phyloP scores from a whole-genome alignment of 164 flowering plant species.

The Magnolia officinalis region DNA sequence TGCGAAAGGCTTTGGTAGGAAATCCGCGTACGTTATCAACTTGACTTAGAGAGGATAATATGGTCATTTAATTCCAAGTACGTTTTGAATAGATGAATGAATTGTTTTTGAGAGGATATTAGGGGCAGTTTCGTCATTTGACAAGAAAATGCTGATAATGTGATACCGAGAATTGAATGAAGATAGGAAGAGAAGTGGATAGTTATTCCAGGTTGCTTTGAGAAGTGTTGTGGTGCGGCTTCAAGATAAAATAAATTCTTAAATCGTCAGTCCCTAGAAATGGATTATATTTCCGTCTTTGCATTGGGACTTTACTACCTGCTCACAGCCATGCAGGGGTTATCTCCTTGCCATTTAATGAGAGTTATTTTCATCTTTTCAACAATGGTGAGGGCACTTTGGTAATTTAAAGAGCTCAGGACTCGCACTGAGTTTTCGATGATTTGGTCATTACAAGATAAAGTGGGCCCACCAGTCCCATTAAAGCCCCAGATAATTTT shows the following conservation, averaged over 20 bases:
- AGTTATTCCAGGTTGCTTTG: slow-evolving; percentile 1
- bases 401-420: too few species aligned
- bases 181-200: neutral
- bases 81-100: neutral
- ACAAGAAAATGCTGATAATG: neutral
- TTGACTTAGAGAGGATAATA: too few species aligned
- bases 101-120: neutral
- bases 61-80: neutral
- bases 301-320: neutral
- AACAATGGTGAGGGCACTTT: too few species aligned
- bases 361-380: too few species aligned
- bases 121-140: neutral
- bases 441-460: too few species aligned
- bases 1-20: too few species aligned
- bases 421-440: too few species aligned
- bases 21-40: too few species aligned
- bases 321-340: neutral
- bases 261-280: neutral
- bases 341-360: neutral
- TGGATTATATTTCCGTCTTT: neutral
- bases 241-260: neutral
- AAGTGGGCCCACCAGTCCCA: too few species aligned
- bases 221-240: neutral
- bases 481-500: too few species aligned
- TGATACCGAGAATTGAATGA: neutral